Evolutionary conservation across 1,284 basidiomycete genomes (phyloP), one percentile per base, ranked within the genome.

Genomic region (Sanghuangporus baumii): DNA sequence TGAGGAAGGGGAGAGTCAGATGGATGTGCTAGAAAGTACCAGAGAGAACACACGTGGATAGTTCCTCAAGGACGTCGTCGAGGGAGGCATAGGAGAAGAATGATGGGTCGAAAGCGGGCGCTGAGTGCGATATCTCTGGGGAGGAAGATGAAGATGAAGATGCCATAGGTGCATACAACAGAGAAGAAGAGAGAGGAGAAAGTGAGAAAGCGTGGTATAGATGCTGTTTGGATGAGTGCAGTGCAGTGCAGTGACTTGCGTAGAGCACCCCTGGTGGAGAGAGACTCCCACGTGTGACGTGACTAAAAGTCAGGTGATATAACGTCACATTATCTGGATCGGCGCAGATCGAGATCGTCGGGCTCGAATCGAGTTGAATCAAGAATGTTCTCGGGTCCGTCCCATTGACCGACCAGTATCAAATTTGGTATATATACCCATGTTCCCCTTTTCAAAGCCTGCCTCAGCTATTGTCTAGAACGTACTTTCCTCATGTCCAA

Each of bases 31-130:
- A 63, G 47, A 48, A 58, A 65, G 20, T 68, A 60, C 57, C 55
- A 43, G 37, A 52, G 57, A 54, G 52, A 23, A 43, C 76, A 51
- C 26, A 90, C 88, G 91, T 94, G 67, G 91, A 92, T 36, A 96
- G 83, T 77, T 96, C 94, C 73, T 96, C 94, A 58, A 96, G 83
- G 57, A 94, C 89, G 72, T 91, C 88, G 55, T 88, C 88, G 66
- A 88, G 83, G 55, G 83, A 82, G 66, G 86, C 82, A 73, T 83
- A 78, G 71, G 84, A 84, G 74, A 85, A 85, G 57, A 62, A 62
- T 5, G 61, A 57, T 8, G 83, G 80, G 72, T 85, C 84, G 66
- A 75, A 75, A 74, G 78, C 75, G 66, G 77, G 73, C 54, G 75
- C 70, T 69, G 81, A 79, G 66, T 80, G 73, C 56, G 81, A 76